Evolutionary conservation across 2,329 filamentous ascomycete genomes (phyloP).

Genomic region (Gaeumannomyces sp.): DNA sequence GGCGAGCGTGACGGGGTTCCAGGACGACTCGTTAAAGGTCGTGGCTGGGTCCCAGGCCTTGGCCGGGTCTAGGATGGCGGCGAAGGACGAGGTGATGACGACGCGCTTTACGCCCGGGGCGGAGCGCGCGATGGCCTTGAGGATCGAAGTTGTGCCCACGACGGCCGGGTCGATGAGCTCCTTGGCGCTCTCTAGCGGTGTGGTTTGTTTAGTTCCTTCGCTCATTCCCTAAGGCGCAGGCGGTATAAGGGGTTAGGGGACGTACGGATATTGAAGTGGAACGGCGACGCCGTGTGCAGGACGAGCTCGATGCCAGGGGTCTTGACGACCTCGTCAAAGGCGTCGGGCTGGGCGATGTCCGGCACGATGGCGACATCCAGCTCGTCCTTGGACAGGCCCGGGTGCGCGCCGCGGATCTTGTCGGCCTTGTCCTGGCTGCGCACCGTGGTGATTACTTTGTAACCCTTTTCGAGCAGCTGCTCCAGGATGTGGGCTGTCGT

Average conservation of each 20-base stretch:
- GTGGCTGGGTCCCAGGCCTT: conserved; percentile 31
- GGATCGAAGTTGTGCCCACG: conserved; percentile 60
- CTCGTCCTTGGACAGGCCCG: conserved; percentile 32
- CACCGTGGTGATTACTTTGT: conserved; percentile 51
- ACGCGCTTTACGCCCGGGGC: conserved; percentile 62
- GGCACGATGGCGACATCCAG: conserved; percentile 58
- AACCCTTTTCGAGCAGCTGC: conserved; percentile 42
- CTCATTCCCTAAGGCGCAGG: background rate
- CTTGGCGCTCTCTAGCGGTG: conserved; percentile 34
- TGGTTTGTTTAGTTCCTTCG: background rate
- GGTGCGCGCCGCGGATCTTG: conserved; percentile 43
- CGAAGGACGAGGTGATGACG: conserved; percentile 54
- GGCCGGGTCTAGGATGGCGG: conserved; percentile 39
- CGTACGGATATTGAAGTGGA: conserved; percentile 46
- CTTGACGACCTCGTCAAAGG: conserved; percentile 62
- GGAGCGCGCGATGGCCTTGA: conserved; percentile 59
- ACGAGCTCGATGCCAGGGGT: conserved; percentile 47
- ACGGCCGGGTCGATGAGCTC: conserved; percentile 54
- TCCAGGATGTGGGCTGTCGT: conserved; percentile 46
- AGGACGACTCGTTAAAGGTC: conserved; percentile 36
- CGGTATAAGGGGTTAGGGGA: background rate
- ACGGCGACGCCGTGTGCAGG: conserved; percentile 55
- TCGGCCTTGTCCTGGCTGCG: conserved; percentile 47
- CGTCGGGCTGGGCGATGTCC: conserved; percentile 67
- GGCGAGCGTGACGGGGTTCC: conserved; percentile 42